Base-by-base conservation (phyloP, 805 yeast species). In the Blastobotrys muscicola region DNA sequence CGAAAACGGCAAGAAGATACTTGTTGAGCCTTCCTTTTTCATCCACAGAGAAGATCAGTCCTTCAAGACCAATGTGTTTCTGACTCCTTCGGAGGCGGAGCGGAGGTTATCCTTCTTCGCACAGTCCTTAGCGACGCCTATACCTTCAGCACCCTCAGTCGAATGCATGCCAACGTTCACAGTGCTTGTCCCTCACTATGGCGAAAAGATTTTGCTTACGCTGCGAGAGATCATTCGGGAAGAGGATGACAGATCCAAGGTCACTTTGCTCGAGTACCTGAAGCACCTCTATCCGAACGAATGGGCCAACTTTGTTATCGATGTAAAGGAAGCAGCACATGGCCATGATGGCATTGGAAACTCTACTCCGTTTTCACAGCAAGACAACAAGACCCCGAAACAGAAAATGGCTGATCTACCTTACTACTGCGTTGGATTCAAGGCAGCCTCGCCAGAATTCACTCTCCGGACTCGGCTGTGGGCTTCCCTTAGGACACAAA, bases 151-250 rank as follows among this genome's bases (percentile, higher is more conserved):
- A 50, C 74, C 92, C 61, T 98, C 99, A 36, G 97, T 94, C 55
- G 98, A 92, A 68, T 90, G 90, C 74, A 92, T 92, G 98, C 99
- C 99, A 52, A 90, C 97, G 9, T 92, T 92, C 67, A 89, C 98
- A 33, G 97, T 92, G 15, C 72, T 90, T 66, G 83, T 90, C 54
- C 97, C 98, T 59, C 98, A 90, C 66, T 90, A 90, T 68, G 74
- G 92, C 52, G 98, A 90, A 70, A 90, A 87, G 78, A 90, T 90
- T 50, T 72, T 89, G 55, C 70, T 90, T 41, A 85, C 96, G n/a
- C 71, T 92, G 58, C 82, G 94, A 64, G 98, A 90, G 67, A 87
- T 92, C 60, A 90, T 92, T 56, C 82, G 95, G 60, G 97, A 90
- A 69, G 97, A 92, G 65, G 96, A 89, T 61, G 95, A 87, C 68